Evolutionary conservation across 331 rosid genomes (phyloP).

Genomic region (Pyracantha coccinea): DNA sequence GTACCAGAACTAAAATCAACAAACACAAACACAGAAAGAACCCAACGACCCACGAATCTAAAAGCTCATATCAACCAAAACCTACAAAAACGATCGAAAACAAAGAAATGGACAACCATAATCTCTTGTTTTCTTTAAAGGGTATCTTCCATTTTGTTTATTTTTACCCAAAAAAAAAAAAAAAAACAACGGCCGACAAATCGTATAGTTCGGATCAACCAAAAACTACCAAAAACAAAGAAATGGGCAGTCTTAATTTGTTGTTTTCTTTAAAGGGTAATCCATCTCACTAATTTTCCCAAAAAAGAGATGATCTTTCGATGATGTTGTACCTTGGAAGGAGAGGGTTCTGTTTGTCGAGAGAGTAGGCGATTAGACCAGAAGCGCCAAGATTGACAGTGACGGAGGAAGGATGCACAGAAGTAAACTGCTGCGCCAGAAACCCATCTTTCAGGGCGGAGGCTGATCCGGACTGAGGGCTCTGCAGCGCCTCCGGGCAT

Average conservation of each 20-base stretch:
- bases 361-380: conserved; percentile 54
- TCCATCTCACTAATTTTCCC: not conserved
- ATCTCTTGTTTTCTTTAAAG: not conserved
- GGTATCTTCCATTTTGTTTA: not conserved
- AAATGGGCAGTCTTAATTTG: not conserved
- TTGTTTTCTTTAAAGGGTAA: not conserved
- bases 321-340: conserved; percentile 56
- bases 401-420: conserved; percentile 61
- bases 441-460: conserved; percentile 69
- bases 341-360: conserved; percentile 57
- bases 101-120: not conserved
- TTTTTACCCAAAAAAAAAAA: not conserved
- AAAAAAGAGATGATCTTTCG: not conserved
- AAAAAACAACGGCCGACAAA: not conserved
- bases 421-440: conserved; percentile 49
- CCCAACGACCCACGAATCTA: not conserved
- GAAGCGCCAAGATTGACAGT: conserved; percentile 63
- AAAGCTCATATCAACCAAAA: conserved; percentile 13
- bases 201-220: conserved; percentile 10
- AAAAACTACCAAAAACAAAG: not conserved
- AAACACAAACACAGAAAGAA: not conserved
- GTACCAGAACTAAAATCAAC: not conserved
- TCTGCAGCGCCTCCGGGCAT: conserved; percentile 70
- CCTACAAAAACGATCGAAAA: not conserved
- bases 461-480: conserved; percentile 47